Evolutionary conservation across 2,329 filamentous ascomycete genomes (phyloP).

Genomic region (Talaromyces islandicus): DNA sequence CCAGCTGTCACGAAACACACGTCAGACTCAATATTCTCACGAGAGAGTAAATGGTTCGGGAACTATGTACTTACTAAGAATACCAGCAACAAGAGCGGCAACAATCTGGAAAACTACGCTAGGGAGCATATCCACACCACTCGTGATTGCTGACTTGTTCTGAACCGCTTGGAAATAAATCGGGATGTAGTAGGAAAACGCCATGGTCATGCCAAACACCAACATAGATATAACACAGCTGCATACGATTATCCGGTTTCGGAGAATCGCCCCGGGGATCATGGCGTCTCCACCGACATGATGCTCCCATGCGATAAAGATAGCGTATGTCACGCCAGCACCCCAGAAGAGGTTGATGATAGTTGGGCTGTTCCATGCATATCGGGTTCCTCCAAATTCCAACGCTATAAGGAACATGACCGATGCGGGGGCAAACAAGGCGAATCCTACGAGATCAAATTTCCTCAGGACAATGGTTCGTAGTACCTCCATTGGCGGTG

Average conservation of each 20-base stretch:
- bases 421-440: conserved; percentile 33
- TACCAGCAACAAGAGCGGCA: conserved; percentile 27
- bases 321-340: conserved; percentile 30
- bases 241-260: conserved; percentile 29
- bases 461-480: conserved; percentile 13
- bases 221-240: conserved; percentile 31
- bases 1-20: conserved; percentile 16
- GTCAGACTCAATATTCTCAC: neutral
- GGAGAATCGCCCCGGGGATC: conserved; percentile 33
- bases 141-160: conserved; percentile 23
- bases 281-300: conserved; percentile 38
- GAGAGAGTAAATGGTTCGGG: neutral
- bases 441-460: conserved; percentile 38
- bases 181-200: conserved; percentile 38
- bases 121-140: conserved; percentile 36
- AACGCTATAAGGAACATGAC: conserved; percentile 42
- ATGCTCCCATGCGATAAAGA: conserved; percentile 35
- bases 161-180: conserved; percentile 45
- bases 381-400: conserved; percentile 38
- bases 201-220: conserved; percentile 16
- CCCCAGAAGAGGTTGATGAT: conserved; percentile 46
- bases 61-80: conserved; percentile 19
- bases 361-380: conserved; percentile 30
- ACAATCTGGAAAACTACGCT: conserved; percentile 31
- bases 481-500: conserved; percentile 5